Evolutionary conservation across 306 rosid species (phyloP).

Genomic region (Corylus avellana): DNA sequence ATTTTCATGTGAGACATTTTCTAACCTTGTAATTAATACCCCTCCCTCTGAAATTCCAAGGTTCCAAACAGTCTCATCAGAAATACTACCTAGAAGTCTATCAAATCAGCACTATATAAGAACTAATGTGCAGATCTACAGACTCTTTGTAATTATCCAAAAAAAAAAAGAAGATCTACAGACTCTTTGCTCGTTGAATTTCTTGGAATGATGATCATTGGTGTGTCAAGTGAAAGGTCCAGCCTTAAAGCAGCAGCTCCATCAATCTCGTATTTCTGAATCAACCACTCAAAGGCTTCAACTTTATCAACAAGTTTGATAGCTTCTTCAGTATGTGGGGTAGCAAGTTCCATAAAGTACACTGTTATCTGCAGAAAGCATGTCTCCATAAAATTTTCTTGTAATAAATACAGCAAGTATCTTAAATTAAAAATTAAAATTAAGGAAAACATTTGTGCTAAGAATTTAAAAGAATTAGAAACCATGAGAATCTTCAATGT

Average conservation of each 20-base stretch:
- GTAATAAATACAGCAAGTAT: slow-evolving; percentile 4
- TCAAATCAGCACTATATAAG: slow-evolving; percentile 5
- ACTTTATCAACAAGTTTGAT: slow-evolving; percentile 95
- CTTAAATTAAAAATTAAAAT: neutral
- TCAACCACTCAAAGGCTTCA: slow-evolving; percentile 96
- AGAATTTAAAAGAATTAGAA: slow-evolving; percentile 8
- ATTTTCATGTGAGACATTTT: neutral
- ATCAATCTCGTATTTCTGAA: slow-evolving; percentile 92
- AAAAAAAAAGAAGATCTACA: slow-evolving; percentile 30
- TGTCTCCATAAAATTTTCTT: neutral
- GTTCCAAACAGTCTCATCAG: slow-evolving; percentile 23
- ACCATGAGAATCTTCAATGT: slow-evolving; percentile 18
- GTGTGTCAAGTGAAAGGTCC: slow-evolving; percentile 96
- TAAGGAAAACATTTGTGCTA: neutral
- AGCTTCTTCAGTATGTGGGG: slow-evolving; percentile 88
- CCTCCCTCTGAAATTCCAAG: neutral
- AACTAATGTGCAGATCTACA: slow-evolving; percentile 36
- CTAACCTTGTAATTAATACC: neutral
- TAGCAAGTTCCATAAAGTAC: slow-evolving; percentile 95
- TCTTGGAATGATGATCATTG: slow-evolving; percentile 82
- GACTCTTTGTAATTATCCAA: slow-evolving; percentile 57
- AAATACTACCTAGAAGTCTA: slow-evolving; percentile 4
- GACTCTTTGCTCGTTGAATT: slow-evolving; percentile 90
- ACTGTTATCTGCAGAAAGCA: slow-evolving; percentile 63
- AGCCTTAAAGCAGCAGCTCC: slow-evolving; percentile 90